Evolutionary conservation across 768 basidiomycete species (phyloP).

Genomic region (Leucosporidium scottii): DNA sequence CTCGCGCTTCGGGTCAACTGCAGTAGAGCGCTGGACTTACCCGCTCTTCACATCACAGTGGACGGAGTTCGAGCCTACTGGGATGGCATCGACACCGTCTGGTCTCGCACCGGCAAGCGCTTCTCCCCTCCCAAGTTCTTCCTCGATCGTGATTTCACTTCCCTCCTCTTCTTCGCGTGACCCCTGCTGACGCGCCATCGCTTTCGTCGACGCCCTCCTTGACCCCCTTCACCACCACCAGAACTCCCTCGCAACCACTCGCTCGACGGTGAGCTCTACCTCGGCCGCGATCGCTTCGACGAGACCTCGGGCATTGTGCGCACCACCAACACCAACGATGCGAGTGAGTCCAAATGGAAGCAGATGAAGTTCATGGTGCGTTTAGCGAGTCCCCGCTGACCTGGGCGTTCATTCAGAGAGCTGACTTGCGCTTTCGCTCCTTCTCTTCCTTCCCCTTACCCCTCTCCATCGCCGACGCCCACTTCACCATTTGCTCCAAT

Average conservation of each 20-base stretch:
- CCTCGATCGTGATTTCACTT: conserved; percentile 9
- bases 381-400: neutral
- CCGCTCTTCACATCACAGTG: too few species aligned
- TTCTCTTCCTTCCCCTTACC: neutral
- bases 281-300: conserved; percentile 28
- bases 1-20: too few species aligned
- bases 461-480: too few species aligned
- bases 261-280: conserved; percentile 37
- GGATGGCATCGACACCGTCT: conserved; percentile 26
- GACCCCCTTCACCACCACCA: neutral
- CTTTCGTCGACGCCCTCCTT: neutral
- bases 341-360: conserved; percentile 11
- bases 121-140: conserved; percentile 24
- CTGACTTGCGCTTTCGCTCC: neutral
- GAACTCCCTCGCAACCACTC: conserved; percentile 24
- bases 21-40: too few species aligned
- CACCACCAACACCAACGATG: neutral
- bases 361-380: conserved; percentile 32
- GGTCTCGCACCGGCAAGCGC: conserved; percentile 26
- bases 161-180: too few species aligned
- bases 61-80: conserved; percentile 33
- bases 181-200: too few species aligned
- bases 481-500: too few species aligned
- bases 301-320: conserved; percentile 30
- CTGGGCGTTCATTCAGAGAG: neutral